Base-by-base conservation (phyloP, 441 rosid genomes). In the Erodium texanum region DNA sequence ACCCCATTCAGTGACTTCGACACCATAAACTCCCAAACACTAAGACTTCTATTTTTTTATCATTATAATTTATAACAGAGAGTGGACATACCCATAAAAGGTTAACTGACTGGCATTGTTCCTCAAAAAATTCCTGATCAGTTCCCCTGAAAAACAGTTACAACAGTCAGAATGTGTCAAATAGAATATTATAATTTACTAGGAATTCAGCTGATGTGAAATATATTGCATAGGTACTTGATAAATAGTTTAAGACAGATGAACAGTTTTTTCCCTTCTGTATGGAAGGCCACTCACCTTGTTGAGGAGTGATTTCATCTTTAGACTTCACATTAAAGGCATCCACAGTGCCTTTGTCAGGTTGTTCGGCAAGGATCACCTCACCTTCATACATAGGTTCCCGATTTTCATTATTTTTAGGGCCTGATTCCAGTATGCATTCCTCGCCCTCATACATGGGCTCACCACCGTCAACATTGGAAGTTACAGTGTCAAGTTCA, bases 401-500 rank as follows among this genome's bases (percentile, higher is more conserved):
- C 70, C 82, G 78, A 56, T 85, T 87, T 77, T 78, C 90, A 79
- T 76, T 81, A 66, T 62, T 69, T 52, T 78, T 68, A 73, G 82
- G 69, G 69, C 81, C 89, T 73, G 89, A 77, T 77, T 88, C 92
- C 68, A 85, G 63, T 52, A 94, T 89, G 75, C 96, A 82, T 79
- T 94, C 97, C 76, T 95, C 98, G 67, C 98, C 99, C 79, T 95
- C 98, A 78, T 94, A 92, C 69, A 89, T 84, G 73, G 99, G 98
- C 72, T 92, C 99, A 81, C 85, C 85, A 19, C 80, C 93, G 79
- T 86, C 86, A 45, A 86, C 78, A 41, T 85, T 83, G 19, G 93
- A 83, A 19, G 85, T 67, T 67, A 82, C 32, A 58, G 84, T 74
- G 71, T 82, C 88, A 38, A 82, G 71, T 48, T 76, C 81, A 71